Evolutionary conservation across 2,329 filamentous ascomycete species (phyloP).

Genomic region (Trichoderma oligosporum): DNA sequence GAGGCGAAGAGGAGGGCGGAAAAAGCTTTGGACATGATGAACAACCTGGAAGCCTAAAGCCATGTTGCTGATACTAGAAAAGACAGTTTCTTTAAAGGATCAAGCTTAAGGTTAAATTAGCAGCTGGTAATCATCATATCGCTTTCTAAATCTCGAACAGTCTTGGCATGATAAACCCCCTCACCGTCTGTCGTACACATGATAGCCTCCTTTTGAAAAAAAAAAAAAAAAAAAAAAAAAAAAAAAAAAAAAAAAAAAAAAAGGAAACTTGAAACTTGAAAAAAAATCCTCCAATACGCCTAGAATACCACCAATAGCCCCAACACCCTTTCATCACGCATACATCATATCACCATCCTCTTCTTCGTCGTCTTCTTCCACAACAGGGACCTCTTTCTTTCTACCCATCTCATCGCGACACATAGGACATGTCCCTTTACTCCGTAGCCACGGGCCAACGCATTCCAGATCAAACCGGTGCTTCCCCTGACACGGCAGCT

Average conservation of each 20-base stretch:
- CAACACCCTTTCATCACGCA: slow-evolving; percentile 25
- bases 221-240: background rate
- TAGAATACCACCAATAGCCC: slow-evolving; percentile 16
- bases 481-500: slow-evolving; percentile 56
- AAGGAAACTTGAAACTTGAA: no score
- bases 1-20: slow-evolving; percentile 23
- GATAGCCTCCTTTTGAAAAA: background rate
- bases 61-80: background rate
- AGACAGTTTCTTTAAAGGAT: background rate
- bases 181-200: background rate
- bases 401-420: slow-evolving; percentile 58
- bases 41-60: slow-evolving; percentile 21
- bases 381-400: slow-evolving; percentile 47
- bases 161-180: background rate
- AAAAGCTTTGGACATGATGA: slow-evolving; percentile 25
- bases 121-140: slow-evolving; percentile 1
- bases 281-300: slow-evolving; percentile 27
- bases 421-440: slow-evolving; percentile 62
- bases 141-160: slow-evolving; percentile 4
- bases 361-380: slow-evolving; percentile 50
- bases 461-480: slow-evolving; percentile 66
- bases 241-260: slow-evolving; percentile 7
- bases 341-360: slow-evolving; percentile 47
- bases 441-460: slow-evolving; percentile 60
- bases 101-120: background rate